A percentile compares a stretch with the other conserved stretches of the same genome.
Conservation (phyloP, 257 asterid species). For the Lycium ferocissimum region DNA sequence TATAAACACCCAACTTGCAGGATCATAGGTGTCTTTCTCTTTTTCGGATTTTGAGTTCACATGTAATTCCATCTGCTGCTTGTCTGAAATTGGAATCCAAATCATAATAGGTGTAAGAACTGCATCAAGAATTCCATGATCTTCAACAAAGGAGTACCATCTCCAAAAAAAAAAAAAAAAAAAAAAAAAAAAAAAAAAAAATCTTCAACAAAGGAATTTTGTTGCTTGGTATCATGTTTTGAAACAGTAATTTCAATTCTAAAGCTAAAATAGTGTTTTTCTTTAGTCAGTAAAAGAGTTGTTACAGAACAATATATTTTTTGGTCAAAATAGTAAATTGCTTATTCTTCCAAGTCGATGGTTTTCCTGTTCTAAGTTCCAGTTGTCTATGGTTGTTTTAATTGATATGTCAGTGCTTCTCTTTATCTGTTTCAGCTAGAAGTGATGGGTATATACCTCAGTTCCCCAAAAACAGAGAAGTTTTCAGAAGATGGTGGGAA, state of each 20-base stretch:
- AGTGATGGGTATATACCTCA: conserved; percentile 89
- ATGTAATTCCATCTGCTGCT: not conserved
- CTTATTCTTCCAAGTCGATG: not conserved
- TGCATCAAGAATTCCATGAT: not conserved
- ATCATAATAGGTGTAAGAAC: not conserved
- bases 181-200: too few relatives aligned
- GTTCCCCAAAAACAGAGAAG: conserved; percentile 91
- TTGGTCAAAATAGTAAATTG: not conserved
- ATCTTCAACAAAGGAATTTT: not conserved
- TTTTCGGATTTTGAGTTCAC: not conserved
- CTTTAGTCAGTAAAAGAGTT: not conserved
- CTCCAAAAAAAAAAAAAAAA: too few relatives aligned
- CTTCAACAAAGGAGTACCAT: not conserved
- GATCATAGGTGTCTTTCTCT: not conserved
- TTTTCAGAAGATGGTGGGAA: conserved; percentile 86
- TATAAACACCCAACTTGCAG: not conserved
- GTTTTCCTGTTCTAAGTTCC: not conserved
- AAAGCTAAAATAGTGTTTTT: not conserved
- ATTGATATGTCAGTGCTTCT: not conserved
- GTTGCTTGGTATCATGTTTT: not conserved
- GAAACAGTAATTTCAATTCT: not conserved
- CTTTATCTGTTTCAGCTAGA: conserved; percentile 49
- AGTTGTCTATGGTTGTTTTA: not conserved
- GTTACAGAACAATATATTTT: not conserved
- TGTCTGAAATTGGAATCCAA: not conserved